These are phyloP conservation scores for Oenanthe javanica DNA, from an alignment of 140 eudicot genomes.

Conservation along the genomic window DNA sequence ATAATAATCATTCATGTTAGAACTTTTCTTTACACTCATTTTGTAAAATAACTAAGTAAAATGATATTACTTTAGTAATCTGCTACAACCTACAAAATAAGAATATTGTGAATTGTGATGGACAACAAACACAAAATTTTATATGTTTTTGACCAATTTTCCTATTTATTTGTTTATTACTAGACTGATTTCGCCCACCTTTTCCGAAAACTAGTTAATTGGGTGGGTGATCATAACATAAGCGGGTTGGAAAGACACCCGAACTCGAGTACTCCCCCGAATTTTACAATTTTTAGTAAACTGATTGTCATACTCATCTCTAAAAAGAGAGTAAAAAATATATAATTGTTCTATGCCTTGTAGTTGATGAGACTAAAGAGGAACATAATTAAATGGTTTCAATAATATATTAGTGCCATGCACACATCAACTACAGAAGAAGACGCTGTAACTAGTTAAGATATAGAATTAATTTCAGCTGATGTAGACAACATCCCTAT, in stretches of 20 bases:
- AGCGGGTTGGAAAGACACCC: background rate
- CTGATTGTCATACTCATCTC: background rate
- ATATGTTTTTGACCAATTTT: background rate
- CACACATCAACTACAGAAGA: background rate
- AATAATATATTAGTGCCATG: background rate
- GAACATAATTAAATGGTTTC: background rate
- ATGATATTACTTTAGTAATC: background rate
- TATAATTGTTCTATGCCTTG: too few species aligned
- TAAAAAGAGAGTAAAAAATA: background rate
- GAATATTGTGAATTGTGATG: background rate
- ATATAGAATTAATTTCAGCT: background rate
- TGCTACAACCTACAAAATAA: background rate
- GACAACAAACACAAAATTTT: background rate
- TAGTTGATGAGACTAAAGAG: background rate
- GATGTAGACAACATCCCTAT: background rate
- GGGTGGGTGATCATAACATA: background rate
- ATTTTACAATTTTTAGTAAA: background rate
- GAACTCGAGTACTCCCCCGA: background rate
- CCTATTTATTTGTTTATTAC: too few species aligned
- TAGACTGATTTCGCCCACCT: background rate
- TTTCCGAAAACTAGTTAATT: background rate
- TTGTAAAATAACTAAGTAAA: background rate
- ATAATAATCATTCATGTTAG: slow-evolving; percentile 1
- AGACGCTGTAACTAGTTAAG: background rate
- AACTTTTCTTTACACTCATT: background rate